A percentile compares a stretch with the other conserved stretches of the same genome.
phyloP scores from a whole-genome alignment of 2,329 filamentous ascomycete species.

The Phialophora expanda region DNA sequence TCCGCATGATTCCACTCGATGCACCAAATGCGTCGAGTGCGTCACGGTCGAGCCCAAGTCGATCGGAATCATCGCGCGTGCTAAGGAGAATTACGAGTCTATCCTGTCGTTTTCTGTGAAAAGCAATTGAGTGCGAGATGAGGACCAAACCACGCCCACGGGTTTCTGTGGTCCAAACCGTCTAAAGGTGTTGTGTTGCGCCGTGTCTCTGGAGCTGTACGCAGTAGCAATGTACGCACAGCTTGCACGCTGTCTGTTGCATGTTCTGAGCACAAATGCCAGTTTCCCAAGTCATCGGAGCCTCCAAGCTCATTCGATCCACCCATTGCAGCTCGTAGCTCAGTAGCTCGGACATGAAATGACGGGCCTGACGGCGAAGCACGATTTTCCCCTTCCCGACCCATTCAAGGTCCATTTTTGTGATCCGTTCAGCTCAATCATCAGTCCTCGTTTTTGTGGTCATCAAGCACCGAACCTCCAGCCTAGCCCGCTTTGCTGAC shows the following conservation, averaged over 20 bases:
- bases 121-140: conserved; percentile 15
- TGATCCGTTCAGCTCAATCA: conserved; percentile 31
- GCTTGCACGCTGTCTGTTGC: conserved; percentile 31
- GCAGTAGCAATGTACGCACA: conserved; percentile 32
- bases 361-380: conserved; percentile 30
- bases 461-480: conserved; percentile 25
- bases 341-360: conserved; percentile 28
- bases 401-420: conserved; percentile 29
- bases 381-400: conserved; percentile 30
- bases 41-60: background rate
- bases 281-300: conserved; percentile 26
- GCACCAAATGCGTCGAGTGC: background rate
- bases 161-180: conserved; percentile 30
- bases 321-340: conserved; percentile 28
- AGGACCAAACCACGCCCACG: conserved; percentile 21
- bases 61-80: background rate
- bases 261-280: conserved; percentile 33
- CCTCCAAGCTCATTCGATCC: conserved; percentile 25
- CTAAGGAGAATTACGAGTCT: background rate
- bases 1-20: background rate
- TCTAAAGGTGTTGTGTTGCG: conserved; percentile 27
- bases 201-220: conserved; percentile 22
- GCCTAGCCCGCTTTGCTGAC: conserved; percentile 28
- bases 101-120: conserved; percentile 14
- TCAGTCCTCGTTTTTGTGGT: conserved; percentile 27